Evolutionary conservation across 352 stramenopile species (phyloP).

Genomic region (Saprolegnia parasitica): DNA sequence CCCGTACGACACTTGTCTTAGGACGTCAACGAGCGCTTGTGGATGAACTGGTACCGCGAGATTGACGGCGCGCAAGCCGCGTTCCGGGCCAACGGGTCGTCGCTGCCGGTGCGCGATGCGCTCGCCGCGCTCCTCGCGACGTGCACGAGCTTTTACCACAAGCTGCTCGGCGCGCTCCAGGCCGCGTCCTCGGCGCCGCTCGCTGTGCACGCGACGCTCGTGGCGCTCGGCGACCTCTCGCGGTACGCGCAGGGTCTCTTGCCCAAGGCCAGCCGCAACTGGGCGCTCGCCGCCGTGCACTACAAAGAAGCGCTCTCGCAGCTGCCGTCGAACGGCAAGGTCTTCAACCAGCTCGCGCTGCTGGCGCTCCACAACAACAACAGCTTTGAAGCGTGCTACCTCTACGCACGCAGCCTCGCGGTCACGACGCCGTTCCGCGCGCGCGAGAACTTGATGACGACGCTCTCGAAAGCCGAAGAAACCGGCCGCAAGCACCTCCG

Average conservation of each 20-base stretch:
- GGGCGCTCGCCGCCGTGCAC: conserved; percentile 33
- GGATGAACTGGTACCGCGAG: conserved; percentile 61
- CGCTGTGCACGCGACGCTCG: conserved; percentile 43
- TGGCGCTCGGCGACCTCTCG: conserved; percentile 47
- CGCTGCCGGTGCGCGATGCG: conserved; percentile 30
- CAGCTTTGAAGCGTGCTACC: conserved; percentile 38
- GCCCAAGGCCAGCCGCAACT: conserved; percentile 31
- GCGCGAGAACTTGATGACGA: conserved; percentile 39
- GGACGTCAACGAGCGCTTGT: conserved; percentile 53
- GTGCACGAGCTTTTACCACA: conserved; percentile 34
- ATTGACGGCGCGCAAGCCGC: conserved; percentile 38
- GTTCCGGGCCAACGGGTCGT: conserved; percentile 28
- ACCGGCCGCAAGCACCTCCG: neutral
- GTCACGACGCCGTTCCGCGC: conserved; percentile 41
- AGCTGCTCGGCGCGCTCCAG: conserved; percentile 31
- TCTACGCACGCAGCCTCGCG: conserved; percentile 44
- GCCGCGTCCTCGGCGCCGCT: conserved; percentile 25
- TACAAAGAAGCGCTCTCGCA: conserved; percentile 41
- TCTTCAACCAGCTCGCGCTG: conserved; percentile 58
- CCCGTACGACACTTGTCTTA: conserved; percentile 21
- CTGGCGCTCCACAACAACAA: conserved; percentile 39
- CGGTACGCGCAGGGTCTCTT: conserved; percentile 39
- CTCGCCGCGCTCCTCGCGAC: conserved; percentile 33
- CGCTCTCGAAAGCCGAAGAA: conserved; percentile 30
- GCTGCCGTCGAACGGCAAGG: conserved; percentile 45